These are phyloP conservation scores for Ascochyta viciae-villosae DNA, from an alignment of 2,329 filamentous ascomycete genomes.

Conservation along the genomic window DNA sequence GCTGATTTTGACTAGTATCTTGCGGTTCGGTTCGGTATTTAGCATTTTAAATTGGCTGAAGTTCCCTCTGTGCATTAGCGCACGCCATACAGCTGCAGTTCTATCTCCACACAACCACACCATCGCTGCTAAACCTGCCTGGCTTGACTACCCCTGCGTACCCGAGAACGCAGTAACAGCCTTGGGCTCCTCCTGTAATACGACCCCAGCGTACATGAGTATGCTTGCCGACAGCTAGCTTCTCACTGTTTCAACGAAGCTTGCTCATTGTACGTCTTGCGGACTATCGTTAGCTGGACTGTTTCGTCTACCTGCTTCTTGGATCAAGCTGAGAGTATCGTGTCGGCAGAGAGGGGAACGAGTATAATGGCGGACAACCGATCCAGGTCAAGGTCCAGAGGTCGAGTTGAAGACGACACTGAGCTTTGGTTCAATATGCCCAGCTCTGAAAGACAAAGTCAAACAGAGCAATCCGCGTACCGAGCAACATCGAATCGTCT, in stretches of 20 bases:
- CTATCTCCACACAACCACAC: conserved; percentile 34
- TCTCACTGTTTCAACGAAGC: conserved; percentile 37
- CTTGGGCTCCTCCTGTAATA: conserved; percentile 32
- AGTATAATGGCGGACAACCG: conserved; percentile 31
- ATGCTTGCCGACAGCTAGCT: conserved; percentile 41
- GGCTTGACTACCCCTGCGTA: conserved; percentile 29
- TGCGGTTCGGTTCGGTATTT: conserved; percentile 22
- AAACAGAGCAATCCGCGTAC: conserved; percentile 37
- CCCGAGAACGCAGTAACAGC: conserved; percentile 31
- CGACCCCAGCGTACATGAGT: conserved; percentile 32
- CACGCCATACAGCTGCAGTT: conserved; percentile 36
- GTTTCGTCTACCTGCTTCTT: neutral
- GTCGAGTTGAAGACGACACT: conserved; percentile 25
- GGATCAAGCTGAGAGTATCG: neutral
- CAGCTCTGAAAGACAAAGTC: conserved; percentile 20
- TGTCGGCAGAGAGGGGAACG: neutral
- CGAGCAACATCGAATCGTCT: conserved; percentile 35
- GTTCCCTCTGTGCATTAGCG: conserved; percentile 41
- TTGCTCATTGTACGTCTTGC: conserved; percentile 32
- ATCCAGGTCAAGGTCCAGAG: conserved; percentile 19
- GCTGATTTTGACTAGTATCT: conserved; percentile 2
- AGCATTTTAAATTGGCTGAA: conserved; percentile 36
- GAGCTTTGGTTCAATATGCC: conserved; percentile 45
- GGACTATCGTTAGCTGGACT: conserved; percentile 30
- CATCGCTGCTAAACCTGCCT: conserved; percentile 28